Evolutionary conservation across 2,329 filamentous ascomycete genomes (phyloP).

Genomic region (Mariannaea sp.): DNA sequence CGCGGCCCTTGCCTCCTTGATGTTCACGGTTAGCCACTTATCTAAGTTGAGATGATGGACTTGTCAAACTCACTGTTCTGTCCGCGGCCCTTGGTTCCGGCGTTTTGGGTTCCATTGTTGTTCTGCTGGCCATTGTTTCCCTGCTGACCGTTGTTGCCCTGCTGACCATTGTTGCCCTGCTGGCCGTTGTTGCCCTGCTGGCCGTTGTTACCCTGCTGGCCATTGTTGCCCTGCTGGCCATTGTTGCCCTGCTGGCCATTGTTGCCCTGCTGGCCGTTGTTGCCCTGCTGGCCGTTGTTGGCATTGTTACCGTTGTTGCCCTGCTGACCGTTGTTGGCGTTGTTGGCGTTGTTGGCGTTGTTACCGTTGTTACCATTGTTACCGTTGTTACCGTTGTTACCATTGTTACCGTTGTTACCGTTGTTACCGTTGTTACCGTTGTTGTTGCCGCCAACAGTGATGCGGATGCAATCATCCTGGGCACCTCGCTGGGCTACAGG

Average conservation of each 20-base stretch:
- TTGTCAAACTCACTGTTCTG: not conserved
- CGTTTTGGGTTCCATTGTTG: conserved; percentile 4
- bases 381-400: conserved; percentile 13
- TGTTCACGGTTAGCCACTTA: not conserved
- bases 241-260: conserved; percentile 30
- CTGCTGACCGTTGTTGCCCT: not conserved
- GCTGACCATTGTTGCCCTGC: conserved; percentile 14
- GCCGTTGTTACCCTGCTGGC: conserved; percentile 24
- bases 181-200: conserved; percentile 17
- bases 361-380: conserved; percentile 16
- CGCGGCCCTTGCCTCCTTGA: conserved; percentile 2
- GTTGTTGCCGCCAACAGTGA: conserved; percentile 53
- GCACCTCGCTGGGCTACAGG: conserved; percentile 69
- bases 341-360: not conserved
- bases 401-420: conserved; percentile 21
- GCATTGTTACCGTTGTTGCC: conserved; percentile 21
- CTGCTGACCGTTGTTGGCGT: conserved; percentile 1
- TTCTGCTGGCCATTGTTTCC: conserved; percentile 5
- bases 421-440: conserved; percentile 28
- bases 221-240: conserved; percentile 24
- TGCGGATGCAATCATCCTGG: conserved; percentile 68
- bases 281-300: conserved; percentile 17
- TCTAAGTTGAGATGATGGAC: not conserved
- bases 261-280: conserved; percentile 16
- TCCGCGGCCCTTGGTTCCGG: not conserved